These are phyloP conservation scores for Astragalus glycyphyllos DNA, from an alignment of 306 rosid species.

Conservation along the genomic window DNA sequence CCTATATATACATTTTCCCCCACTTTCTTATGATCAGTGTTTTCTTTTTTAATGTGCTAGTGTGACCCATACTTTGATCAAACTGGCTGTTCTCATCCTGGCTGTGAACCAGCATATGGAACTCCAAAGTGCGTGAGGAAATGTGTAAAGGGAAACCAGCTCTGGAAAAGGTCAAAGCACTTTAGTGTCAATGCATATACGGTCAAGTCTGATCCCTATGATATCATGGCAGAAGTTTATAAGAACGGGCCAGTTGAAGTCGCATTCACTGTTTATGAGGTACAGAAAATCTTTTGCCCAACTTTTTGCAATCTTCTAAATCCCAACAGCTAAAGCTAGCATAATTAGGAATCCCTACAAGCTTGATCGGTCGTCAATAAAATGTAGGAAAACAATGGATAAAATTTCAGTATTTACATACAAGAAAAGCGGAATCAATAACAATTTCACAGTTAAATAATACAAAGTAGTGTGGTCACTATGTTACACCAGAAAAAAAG, in stretches of 20 bases:
- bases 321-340: background rate
- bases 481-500: background rate
- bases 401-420: conserved; percentile 14
- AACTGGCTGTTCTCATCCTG: conserved; percentile 95
- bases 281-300: conserved; percentile 46
- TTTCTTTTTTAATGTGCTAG: conserved; percentile 48
- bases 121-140: conserved; percentile 82
- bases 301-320: background rate
- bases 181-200: conserved; percentile 72
- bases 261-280: conserved; percentile 88
- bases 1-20: background rate
- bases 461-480: conserved; percentile 1
- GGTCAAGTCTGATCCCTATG: conserved; percentile 61
- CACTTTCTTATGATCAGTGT: conserved; percentile 8
- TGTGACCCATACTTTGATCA: conserved; percentile 96
- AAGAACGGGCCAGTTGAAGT: conserved; percentile 96
- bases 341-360: background rate
- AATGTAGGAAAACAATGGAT: background rate
- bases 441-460: background rate
- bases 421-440: conserved; percentile 10
- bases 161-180: conserved; percentile 83
- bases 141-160: conserved; percentile 70
- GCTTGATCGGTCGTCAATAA: background rate
- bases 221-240: conserved; percentile 91
- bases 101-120: conserved; percentile 83